Evolutionary conservation across 805 yeast genomes (phyloP), one percentile per base, ranked within the genome.

Genomic region (Wickerhamiella parazyma): DNA sequence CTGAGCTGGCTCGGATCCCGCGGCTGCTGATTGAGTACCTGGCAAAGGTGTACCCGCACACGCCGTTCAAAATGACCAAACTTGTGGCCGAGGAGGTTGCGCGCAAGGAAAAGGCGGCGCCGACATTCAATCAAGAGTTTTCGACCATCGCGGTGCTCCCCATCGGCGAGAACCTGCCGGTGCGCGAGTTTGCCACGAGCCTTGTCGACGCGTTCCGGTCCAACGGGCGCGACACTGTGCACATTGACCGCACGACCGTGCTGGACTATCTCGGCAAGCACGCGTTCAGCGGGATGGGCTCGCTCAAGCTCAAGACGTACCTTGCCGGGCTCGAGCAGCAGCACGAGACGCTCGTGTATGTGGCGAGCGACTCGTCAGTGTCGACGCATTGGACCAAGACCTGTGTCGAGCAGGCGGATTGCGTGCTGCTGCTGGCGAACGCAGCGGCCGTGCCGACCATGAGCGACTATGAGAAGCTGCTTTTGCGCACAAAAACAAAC

Each of bases 331-430:
- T 91, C 39, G 98, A 89, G 65, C 96, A 87, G 54, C 72, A 75
- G 49, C 83, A 78, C 58, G 84, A 89, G 51, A 80, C 85, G n/a
- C 80, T 91, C 3, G 75, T 89, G 1, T 91, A 89, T 55, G 76
- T 89, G 10, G 87, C 91, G 20, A 97, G 91, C 54, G 77, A 95
- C 0, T 70, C 81, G 0, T 12, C 22, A 3, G 75, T 80, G 2
- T 76, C 76, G 51, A 81, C 95, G 0, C 71, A 77, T 16, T 89
- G 98, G 98, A 84, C 95, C 0, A 71, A 75, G 7, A 84, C 95
- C 0, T 91, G 97, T 59, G 80, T 89, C 33, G 76, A 87, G 7
- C 96, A 89, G 60, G 97, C 95, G 14, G 97, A 89, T 60, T 87
- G 96, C 64, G 76, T 89, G n/a, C 65, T 91, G 25, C 64, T 91